These are phyloP conservation scores for Coemansia javaensis DNA, from an alignment of 192 early-diverging fungal genomes.

Conservation along the genomic window DNA sequence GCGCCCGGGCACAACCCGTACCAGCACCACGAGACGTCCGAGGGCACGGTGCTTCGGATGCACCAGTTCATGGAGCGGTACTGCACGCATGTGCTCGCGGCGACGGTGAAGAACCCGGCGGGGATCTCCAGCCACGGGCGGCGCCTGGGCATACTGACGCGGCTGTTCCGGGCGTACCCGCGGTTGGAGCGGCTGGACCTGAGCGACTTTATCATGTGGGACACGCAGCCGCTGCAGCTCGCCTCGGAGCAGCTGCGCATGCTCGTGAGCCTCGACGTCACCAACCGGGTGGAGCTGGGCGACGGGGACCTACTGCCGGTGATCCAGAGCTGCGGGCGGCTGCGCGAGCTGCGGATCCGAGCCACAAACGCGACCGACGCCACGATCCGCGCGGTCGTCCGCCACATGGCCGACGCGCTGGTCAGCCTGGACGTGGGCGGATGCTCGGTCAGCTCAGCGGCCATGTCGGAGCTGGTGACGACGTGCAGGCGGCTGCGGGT, in stretches of 20 bases:
- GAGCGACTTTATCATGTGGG: conserved; percentile 55
- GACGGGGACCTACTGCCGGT: conserved; percentile 46
- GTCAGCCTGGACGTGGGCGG: conserved; percentile 47
- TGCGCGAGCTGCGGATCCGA: conserved; percentile 36
- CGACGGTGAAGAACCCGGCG: conserved; percentile 35
- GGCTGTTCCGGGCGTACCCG: conserved; percentile 47
- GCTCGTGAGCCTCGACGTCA: conserved; percentile 43
- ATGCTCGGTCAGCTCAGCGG: conserved; percentile 43
- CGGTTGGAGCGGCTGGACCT: conserved; percentile 44
- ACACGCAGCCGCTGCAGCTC: conserved; percentile 41
- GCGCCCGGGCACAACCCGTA: conserved; percentile 21
- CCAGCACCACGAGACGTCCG: conserved; percentile 42
- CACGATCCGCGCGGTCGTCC: conserved; percentile 34
- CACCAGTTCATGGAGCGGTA: conserved; percentile 53
- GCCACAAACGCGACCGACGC: conserved; percentile 47
- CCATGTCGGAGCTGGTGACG: conserved; percentile 43
- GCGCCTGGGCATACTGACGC: conserved; percentile 29
- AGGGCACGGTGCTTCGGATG: conserved; percentile 47
- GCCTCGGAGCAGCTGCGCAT: conserved; percentile 37
- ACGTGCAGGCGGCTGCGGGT: conserved; percentile 31
- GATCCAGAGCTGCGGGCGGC: conserved; percentile 34
- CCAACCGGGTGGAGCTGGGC: conserved; percentile 47
- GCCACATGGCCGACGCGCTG: conserved; percentile 30
- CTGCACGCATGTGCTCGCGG: conserved; percentile 42
- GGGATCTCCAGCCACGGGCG: conserved; percentile 48